Evolutionary conservation across 495 filamentous ascomycete genomes (phyloP).

Genomic region (Polyplosphaeria fusca): DNA sequence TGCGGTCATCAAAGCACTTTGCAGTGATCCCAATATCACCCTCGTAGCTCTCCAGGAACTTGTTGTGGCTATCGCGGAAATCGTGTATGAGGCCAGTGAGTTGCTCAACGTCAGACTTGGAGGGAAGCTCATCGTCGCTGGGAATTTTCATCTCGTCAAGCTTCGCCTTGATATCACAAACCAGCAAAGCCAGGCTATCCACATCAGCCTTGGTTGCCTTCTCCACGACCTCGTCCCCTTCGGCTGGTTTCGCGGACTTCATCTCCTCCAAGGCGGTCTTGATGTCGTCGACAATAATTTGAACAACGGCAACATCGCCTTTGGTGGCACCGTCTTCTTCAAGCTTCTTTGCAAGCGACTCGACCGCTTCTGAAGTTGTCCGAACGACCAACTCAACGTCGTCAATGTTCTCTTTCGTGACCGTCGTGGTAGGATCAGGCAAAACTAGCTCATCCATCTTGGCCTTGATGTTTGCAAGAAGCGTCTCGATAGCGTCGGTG

Average conservation of each 20-base stretch:
- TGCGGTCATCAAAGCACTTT: constrained; percentile 76
- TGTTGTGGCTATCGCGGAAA: constrained; percentile 50
- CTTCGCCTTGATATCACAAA: constrained; percentile 73
- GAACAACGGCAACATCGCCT: constrained; percentile 71
- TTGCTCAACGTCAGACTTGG: constrained; percentile 59
- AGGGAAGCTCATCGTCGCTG: constrained; percentile 60
- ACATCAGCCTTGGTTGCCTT: constrained; percentile 74
- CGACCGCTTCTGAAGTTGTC: constrained; percentile 68
- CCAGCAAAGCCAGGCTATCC: constrained; percentile 71
- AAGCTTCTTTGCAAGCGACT: constrained; percentile 49
- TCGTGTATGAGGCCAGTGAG: constrained; percentile 66
- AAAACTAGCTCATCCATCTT: constrained; percentile 74
- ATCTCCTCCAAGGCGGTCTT: constrained; percentile 71
- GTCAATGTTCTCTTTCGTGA: constrained; percentile 74
- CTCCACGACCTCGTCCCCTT: constrained; percentile 60
- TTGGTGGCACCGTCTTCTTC: constrained; percentile 42
- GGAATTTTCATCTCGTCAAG: constrained; percentile 67
- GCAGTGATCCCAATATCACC: constrained; percentile 68
- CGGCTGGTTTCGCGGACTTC: constrained; percentile 56
- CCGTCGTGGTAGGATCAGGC: constrained; percentile 55
- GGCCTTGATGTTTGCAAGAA: constrained; percentile 79
- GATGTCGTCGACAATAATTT: constrained; percentile 71
- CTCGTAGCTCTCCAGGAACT: constrained; percentile 59
- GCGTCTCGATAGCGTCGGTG: constrained; percentile 80
- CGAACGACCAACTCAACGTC: constrained; percentile 65